Evolutionary conservation across 2,329 filamentous ascomycete genomes (phyloP).

Genomic region (Aspergillus brasiliensis): DNA sequence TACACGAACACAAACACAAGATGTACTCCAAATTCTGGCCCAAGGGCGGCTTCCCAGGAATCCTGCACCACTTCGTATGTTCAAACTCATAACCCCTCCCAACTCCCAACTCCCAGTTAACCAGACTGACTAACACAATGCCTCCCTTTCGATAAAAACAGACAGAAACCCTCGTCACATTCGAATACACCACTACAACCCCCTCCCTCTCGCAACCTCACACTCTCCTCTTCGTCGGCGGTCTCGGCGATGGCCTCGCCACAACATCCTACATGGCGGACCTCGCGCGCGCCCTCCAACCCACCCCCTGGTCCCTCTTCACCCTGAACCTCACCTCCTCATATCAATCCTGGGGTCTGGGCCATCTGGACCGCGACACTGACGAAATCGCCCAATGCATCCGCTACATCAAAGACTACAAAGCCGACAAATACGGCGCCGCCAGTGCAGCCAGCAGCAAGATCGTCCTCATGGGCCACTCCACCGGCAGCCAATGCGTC

Average conservation of each 20-base stretch:
- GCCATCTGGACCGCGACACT: conserved; percentile 55
- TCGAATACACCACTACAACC: conserved; percentile 38
- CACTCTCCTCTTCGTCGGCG: conserved; percentile 60
- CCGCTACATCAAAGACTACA: conserved; percentile 48
- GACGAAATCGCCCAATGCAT: conserved; percentile 55
- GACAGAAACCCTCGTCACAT: conserved; percentile 39
- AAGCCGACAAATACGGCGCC: conserved; percentile 23
- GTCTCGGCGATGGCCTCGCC: conserved; percentile 58
- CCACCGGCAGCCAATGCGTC: conserved; percentile 67
- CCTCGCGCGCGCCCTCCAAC: conserved; percentile 50
- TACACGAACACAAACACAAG: background rate
- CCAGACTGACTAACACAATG: conserved; percentile 12
- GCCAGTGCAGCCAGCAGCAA: conserved; percentile 38
- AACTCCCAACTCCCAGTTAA: background rate
- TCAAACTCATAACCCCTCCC: background rate
- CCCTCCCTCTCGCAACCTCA: conserved; percentile 37
- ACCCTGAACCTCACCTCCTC: conserved; percentile 54
- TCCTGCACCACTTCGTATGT: conserved; percentile 42
- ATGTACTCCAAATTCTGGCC: conserved; percentile 1
- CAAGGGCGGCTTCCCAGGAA: conserved; percentile 32
- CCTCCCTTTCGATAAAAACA: conserved; percentile 13
- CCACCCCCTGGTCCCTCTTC: conserved; percentile 54
- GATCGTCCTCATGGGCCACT: conserved; percentile 67
- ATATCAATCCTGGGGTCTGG: conserved; percentile 57
- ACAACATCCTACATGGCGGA: conserved; percentile 54